Conservation (phyloP, 2,329 filamentous ascomycete genomes). For the Magnaporthiopsis poae region DNA sequence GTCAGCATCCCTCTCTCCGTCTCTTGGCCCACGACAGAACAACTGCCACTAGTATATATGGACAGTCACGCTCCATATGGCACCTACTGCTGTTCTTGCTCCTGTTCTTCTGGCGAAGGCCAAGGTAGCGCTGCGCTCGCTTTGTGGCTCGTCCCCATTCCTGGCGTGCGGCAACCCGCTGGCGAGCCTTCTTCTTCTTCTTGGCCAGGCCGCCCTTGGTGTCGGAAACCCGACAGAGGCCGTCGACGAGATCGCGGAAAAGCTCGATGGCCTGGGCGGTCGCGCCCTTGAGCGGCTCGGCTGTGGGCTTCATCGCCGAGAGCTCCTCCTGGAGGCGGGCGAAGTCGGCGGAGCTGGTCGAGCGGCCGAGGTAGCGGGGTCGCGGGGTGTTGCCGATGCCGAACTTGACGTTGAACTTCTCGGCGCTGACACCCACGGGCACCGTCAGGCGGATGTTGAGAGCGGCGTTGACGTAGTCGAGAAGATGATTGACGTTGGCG, state of each 20-base stretch:
- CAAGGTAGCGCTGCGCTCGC: slow-evolving; percentile 60
- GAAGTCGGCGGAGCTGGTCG: slow-evolving; percentile 30
- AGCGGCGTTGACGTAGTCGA: slow-evolving; percentile 54
- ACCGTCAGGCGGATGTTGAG: slow-evolving; percentile 47
- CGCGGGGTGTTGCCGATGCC: slow-evolving; percentile 47
- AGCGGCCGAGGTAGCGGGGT: slow-evolving; percentile 59
- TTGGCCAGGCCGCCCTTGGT: slow-evolving; percentile 35
- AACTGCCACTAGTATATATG: neutral
- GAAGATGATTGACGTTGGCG: slow-evolving; percentile 52
- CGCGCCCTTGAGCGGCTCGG: slow-evolving; percentile 26
- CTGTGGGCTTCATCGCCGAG: slow-evolving; percentile 24
- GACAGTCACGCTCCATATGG: neutral
- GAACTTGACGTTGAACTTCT: slow-evolving; percentile 55
- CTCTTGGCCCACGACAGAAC: neutral
- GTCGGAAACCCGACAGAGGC: slow-evolving; percentile 38
- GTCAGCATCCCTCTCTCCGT: neutral
- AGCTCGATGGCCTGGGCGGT: slow-evolving; percentile 28
- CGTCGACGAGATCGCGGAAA: slow-evolving; percentile 46
- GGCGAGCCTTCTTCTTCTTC: slow-evolving; percentile 23
- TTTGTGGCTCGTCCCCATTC: slow-evolving; percentile 47
- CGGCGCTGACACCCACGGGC: slow-evolving; percentile 38
- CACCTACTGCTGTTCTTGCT: neutral
- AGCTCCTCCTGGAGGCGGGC: slow-evolving; percentile 21
- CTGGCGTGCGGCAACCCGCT: slow-evolving; percentile 37
- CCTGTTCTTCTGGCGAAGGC: slow-evolving; percentile 31